phyloP scores from a whole-genome alignment of 352 stramenopile species.

The Albugo candida region DNA sequence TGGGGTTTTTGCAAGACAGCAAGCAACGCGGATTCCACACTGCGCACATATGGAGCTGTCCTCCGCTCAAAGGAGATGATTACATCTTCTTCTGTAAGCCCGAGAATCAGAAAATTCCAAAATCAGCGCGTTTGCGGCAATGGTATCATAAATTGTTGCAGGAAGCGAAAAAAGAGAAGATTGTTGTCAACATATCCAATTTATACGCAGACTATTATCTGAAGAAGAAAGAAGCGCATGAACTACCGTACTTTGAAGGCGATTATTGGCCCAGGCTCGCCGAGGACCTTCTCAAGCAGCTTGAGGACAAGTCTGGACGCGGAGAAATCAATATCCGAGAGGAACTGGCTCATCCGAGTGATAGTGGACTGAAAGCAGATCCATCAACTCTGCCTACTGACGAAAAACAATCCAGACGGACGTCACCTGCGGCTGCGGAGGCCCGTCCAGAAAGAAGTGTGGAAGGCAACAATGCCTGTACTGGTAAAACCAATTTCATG shows the following conservation, averaged over 20 bases:
- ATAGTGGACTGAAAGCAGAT: not conserved
- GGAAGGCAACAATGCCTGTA: slow-evolving; percentile 17
- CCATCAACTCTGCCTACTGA: slow-evolving; percentile 1
- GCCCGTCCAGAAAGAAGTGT: slow-evolving; percentile 20
- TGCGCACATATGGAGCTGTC: slow-evolving; percentile 82
- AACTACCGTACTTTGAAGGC: slow-evolving; percentile 97
- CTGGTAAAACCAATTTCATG: slow-evolving; percentile 1
- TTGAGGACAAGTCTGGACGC: slow-evolving; percentile 74
- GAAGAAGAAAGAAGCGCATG: slow-evolving; percentile 71
- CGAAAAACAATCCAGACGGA: slow-evolving; percentile 6
- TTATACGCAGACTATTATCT: slow-evolving; percentile 76
- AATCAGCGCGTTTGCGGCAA: slow-evolving; percentile 58
- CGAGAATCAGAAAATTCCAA: slow-evolving; percentile 81
- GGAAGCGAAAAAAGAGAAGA: slow-evolving; percentile 59
- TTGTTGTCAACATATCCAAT: slow-evolving; percentile 68
- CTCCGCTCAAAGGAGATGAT: slow-evolving; percentile 68
- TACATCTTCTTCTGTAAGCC: slow-evolving; percentile 85
- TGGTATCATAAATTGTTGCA: slow-evolving; percentile 77
- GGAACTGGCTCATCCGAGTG: too few relatives aligned
- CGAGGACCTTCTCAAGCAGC: slow-evolving; percentile 97
- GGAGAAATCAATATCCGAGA: too few relatives aligned
- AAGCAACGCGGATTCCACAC: slow-evolving; percentile 75
- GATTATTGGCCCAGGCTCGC: slow-evolving; percentile 97
- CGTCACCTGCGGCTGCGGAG: slow-evolving; percentile 27
- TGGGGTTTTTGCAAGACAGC: slow-evolving; percentile 74